A percentile compares a stretch with the other conserved stretches of the same genome.
Evolutionary conservation across 2,329 filamentous ascomycete species (phyloP).

Genomic region (Triangularia setosa): DNA sequence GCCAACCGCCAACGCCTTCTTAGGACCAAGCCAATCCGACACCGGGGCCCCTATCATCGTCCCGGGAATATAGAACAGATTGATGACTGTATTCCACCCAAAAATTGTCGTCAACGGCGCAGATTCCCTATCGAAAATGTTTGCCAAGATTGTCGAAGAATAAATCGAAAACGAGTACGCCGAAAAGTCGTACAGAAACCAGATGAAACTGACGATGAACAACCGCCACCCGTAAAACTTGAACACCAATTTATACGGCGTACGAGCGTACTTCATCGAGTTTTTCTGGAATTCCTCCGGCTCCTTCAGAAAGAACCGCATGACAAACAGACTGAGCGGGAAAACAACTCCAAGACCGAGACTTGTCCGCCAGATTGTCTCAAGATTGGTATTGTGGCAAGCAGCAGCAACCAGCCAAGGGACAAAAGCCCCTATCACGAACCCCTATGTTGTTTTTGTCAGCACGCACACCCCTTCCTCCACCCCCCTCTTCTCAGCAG

Average conservation of each 20-base stretch:
- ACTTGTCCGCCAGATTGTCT: constrained; percentile 76
- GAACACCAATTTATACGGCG: constrained; percentile 52
- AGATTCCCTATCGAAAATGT: constrained; percentile 51
- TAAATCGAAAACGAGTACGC: constrained; percentile 84
- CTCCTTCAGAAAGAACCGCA: constrained; percentile 71
- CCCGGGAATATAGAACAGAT: constrained; percentile 84
- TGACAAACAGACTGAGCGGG: constrained; percentile 64
- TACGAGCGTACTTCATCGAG: constrained; percentile 60
- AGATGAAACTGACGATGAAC: constrained; percentile 67
- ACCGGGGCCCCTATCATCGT: constrained; percentile 72
- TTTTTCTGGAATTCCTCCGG: constrained; percentile 72
- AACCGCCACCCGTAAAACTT: constrained; percentile 72
- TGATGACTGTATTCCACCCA: constrained; percentile 85
- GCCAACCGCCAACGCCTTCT: constrained; percentile 66
- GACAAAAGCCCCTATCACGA: constrained; percentile 75
- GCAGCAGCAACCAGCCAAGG: constrained; percentile 59
- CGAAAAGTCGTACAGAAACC: constrained; percentile 86
- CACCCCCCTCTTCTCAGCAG: not conserved
- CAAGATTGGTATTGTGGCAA: constrained; percentile 57
- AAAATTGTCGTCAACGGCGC: constrained; percentile 71
- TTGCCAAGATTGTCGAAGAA: constrained; percentile 67
- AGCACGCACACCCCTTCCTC: not conserved
- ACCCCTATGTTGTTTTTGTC: constrained; percentile 46
- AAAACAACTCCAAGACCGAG: constrained; percentile 77
- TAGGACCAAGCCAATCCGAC: constrained; percentile 75